Percentiles rank a stretch among this genome's conserved stretches.
Evolutionary conservation across 805 yeast species (phyloP).

Genomic region (Metschnikowia lunata): DNA sequence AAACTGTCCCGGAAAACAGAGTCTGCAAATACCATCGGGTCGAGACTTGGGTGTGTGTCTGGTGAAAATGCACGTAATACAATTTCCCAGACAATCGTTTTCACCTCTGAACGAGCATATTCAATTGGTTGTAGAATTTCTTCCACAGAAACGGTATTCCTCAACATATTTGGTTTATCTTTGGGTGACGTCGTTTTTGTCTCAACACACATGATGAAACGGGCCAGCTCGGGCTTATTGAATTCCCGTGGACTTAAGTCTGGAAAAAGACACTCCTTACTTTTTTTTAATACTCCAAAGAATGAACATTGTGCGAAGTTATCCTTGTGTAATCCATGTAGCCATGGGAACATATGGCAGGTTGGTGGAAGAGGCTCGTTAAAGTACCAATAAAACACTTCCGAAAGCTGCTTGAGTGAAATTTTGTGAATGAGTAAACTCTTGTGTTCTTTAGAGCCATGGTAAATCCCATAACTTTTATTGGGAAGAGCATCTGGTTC

Average conservation of each 20-base stretch:
- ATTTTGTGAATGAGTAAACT: constrained; percentile 5
- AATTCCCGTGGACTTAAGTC: neutral
- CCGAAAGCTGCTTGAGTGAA: constrained; percentile 5
- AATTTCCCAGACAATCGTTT: constrained; percentile 1
- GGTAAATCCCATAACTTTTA: neutral
- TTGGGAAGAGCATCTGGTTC: neutral
- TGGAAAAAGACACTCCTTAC: too few species aligned
- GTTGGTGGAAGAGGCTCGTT: constrained; percentile 54
- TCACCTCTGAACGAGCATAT: constrained; percentile 33
- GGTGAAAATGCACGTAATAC: constrained; percentile 7
- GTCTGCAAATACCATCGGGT: constrained; percentile 16
- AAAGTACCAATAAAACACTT: constrained; percentile 36
- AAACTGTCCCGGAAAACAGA: constrained; percentile 40
- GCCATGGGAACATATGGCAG: constrained; percentile 78
- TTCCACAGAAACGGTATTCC: constrained; percentile 49
- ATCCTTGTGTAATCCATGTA: constrained; percentile 67
- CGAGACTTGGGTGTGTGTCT: neutral
- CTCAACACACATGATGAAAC: constrained; percentile 38
- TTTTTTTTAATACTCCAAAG: constrained; percentile 17
- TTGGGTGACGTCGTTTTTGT: neutral
- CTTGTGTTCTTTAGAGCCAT: neutral
- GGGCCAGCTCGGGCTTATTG: constrained; percentile 25
- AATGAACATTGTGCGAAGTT: constrained; percentile 53
- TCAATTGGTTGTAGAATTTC: constrained; percentile 53
- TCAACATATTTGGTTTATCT: constrained; percentile 27